Base-by-base conservation (phyloP, 305 asterid species). In the Ruellia speciosa region DNA sequence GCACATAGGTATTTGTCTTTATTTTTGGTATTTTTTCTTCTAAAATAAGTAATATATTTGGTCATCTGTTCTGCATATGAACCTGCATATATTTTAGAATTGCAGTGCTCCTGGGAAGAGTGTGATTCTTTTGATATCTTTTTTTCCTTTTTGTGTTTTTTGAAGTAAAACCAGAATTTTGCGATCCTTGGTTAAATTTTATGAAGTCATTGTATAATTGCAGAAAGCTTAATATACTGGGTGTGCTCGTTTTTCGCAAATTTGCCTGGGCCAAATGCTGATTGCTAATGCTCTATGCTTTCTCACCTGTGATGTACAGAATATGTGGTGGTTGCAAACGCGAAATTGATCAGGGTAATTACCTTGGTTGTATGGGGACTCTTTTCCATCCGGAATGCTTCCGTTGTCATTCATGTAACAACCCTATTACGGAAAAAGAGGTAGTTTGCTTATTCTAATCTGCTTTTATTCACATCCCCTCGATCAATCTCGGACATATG, bases 321-420 rank as follows among this genome's bases (percentile, higher is more conserved):
- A 69, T 69, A 46, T 93, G 99, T 63, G 87, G 83, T 10, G 93
- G 99, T 59, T 93, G 99, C 79, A 73, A 81, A 59, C 79, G 65
- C 12, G 97, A 86, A 40, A 93, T 93, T 35, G 83, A 83, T 39
- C 69, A 76, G 67, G 97, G 99, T 19, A 89, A 77, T 69, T 89
- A 93, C 67, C 74, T 93, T 61, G 97, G 95, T 67, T 86, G 95
- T 84, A 89, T 89, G 96, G 97, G 97, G 59, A 72, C 71, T 2
- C 87, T 80, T 67, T 93, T 78, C 70, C 99, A 93, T 61, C 97
- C 97, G 12, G 88, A 87, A 63, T 93, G 97, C 85, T 93, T 93
- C 57, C 77, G 88, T 41, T 93, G 99, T 56, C 86, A 69, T 54
- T 81, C 95, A 13, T 93, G 99, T 67, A 66, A 81, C 63, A 68